Evolutionary conservation across 495 filamentous ascomycete genomes (phyloP).

Genomic region (Penicillium parvum): DNA sequence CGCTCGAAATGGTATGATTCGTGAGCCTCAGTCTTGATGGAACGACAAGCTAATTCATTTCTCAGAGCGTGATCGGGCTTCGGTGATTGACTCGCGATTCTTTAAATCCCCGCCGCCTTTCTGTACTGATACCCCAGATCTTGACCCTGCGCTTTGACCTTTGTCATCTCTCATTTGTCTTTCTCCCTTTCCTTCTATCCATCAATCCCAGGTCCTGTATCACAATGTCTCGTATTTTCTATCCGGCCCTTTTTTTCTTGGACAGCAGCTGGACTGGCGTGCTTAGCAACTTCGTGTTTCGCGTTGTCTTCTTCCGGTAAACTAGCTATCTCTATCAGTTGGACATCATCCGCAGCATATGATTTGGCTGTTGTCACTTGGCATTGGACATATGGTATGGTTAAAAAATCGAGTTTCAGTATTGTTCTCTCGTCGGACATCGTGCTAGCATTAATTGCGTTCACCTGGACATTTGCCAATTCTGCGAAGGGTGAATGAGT

Average conservation of each 20-base stretch:
- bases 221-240: conserved; percentile 3
- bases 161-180: conserved; percentile 17
- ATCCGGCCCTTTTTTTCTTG: conserved; percentile 3
- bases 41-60: conserved; percentile 22
- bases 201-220: not conserved
- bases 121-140: conserved; percentile 28
- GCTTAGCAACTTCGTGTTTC: conserved; percentile 13
- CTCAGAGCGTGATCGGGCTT: conserved; percentile 79
- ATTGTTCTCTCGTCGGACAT: too few relatives aligned
- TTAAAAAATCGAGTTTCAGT: not conserved
- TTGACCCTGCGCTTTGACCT: conserved; percentile 13
- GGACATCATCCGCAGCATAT: conserved; percentile 1
- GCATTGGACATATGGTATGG: conserved; percentile 8
- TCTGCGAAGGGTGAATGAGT: too few relatives aligned
- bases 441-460: too few relatives aligned
- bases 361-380: not conserved
- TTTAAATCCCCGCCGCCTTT: conserved; percentile 21
- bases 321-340: conserved; percentile 13
- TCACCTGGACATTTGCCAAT: too few relatives aligned
- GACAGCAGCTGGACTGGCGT: conserved; percentile 16
- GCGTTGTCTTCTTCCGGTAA: conserved; percentile 6
- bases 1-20: conserved; percentile 82
- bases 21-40: not conserved
- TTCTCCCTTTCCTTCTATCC: conserved; percentile 5
- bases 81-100: conserved; percentile 47